Percentiles rank a stretch among this genome's conserved stretches.
These are phyloP conservation scores for Pisolithus thermaeus DNA, from an alignment of 1,284 basidiomycete species.

Conservation along the genomic window DNA sequence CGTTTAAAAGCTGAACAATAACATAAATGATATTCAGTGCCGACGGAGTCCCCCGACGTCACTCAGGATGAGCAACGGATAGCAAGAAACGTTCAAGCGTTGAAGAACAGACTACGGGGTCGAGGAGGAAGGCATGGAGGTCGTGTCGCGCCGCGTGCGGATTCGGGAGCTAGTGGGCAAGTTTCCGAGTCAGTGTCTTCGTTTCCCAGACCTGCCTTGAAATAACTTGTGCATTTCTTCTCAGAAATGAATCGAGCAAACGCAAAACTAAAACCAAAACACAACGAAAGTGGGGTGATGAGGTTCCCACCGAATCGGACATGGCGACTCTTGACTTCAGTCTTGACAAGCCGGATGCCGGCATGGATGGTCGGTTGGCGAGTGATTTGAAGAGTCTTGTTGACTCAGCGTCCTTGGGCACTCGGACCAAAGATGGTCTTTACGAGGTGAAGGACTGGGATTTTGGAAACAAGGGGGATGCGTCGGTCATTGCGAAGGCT, in stretches of 20 bases:
- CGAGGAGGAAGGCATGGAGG: slow-evolving; percentile 56
- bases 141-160: slow-evolving; percentile 45
- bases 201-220: background rate
- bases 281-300: slow-evolving; percentile 90
- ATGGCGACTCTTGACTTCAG: slow-evolving; percentile 91
- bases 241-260: slow-evolving; percentile 57
- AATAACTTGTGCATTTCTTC: slow-evolving; percentile 3
- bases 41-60: slow-evolving; percentile 50
- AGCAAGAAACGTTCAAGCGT: slow-evolving; percentile 84
- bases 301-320: slow-evolving; percentile 71
- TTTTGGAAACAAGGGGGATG: slow-evolving; percentile 42
- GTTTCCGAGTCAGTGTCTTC: slow-evolving; percentile 64
- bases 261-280: slow-evolving; percentile 65
- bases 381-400: slow-evolving; percentile 61
- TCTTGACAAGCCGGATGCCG: slow-evolving; percentile 40
- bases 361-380: slow-evolving; percentile 30
- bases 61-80: slow-evolving; percentile 85
- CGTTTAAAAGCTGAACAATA: too few relatives aligned
- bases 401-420: slow-evolving; percentile 77
- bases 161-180: slow-evolving; percentile 47
- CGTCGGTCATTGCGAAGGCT: slow-evolving; percentile 53
- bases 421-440: slow-evolving; percentile 72
- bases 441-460: slow-evolving; percentile 97
- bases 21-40: slow-evolving; percentile 35
- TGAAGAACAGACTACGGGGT: slow-evolving; percentile 78